phyloP scores from a whole-genome alignment of 75 land plant species.

The Isoetes taiwanensis region DNA sequence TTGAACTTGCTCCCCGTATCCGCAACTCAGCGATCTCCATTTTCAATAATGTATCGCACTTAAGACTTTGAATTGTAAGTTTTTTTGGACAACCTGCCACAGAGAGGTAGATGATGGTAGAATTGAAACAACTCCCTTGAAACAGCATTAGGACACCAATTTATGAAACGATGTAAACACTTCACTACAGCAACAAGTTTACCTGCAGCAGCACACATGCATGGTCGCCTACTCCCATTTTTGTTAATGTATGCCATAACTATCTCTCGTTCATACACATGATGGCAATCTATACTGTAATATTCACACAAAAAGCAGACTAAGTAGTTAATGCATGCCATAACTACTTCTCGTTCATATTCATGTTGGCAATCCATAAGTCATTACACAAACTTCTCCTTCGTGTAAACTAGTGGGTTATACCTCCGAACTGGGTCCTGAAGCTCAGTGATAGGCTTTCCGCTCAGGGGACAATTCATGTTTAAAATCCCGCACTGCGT shows the following conservation, averaged over 20 bases:
- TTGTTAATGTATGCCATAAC: conserved; percentile 37
- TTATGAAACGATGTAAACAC: not conserved
- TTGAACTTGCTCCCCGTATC: conserved; percentile 14
- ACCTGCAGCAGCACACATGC: conserved; percentile 79
- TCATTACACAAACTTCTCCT: conserved; percentile 3
- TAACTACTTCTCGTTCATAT: conserved; percentile 55
- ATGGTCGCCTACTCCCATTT: not conserved
- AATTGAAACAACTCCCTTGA: not conserved
- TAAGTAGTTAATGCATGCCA: conserved; percentile 38
- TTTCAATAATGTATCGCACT: conserved; percentile 47
- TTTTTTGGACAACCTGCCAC: conserved; percentile 57
- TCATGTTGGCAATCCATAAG: conserved; percentile 78
- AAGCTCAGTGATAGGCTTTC: conserved; percentile 62
- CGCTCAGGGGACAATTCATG: conserved; percentile 50
- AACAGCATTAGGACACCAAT: not conserved
- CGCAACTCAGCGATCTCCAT: conserved; percentile 67
- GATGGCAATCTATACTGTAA: conserved; percentile 69
- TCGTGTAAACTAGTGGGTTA: not conserved
- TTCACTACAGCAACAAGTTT: not conserved
- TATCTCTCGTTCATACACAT: conserved; percentile 64
- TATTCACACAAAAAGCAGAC: not conserved
- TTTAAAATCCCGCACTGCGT: conserved; percentile 46
- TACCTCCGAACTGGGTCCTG: conserved; percentile 73
- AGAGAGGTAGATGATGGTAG: not conserved
- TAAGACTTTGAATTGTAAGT: conserved; percentile 28